Evolutionary conservation across 2,329 filamentous ascomycete genomes (phyloP).

Genomic region (Fusarium continuum): DNA sequence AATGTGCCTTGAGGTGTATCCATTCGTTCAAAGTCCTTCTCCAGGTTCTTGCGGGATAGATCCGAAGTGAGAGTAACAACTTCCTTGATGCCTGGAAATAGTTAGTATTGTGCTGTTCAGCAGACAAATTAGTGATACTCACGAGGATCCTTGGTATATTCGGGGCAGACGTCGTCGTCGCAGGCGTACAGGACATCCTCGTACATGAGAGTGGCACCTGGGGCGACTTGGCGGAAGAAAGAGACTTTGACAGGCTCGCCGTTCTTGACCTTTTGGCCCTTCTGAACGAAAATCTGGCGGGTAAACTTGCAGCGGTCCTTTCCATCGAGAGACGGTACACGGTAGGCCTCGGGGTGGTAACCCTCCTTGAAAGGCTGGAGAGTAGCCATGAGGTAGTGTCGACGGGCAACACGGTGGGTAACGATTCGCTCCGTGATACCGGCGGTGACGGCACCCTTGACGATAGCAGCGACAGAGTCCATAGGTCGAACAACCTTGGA

Average conservation of each 20-base stretch:
- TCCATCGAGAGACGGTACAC: constrained; percentile 93
- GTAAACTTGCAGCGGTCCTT: constrained; percentile 99
- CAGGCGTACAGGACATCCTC: constrained; percentile 98
- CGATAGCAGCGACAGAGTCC: constrained; percentile 98
- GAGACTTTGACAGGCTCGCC: constrained; percentile 98
- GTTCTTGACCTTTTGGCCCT: constrained; percentile 98
- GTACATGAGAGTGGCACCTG: constrained; percentile 98
- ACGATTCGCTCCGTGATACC: constrained; percentile 97
- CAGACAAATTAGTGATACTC: constrained; percentile 60
- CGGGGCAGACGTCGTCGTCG: constrained; percentile 96
- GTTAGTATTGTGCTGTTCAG: constrained; percentile 40
- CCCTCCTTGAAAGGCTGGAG: constrained; percentile 99
- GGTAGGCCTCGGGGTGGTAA: constrained; percentile 97
- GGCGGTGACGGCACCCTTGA: constrained; percentile 97
- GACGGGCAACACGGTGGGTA: constrained; percentile 94
- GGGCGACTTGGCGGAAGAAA: constrained; percentile 97
- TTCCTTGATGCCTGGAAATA: constrained; percentile 87
- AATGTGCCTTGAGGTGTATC: constrained; percentile 97
- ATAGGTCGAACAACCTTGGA: constrained; percentile 97
- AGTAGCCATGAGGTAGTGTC: constrained; percentile 99
- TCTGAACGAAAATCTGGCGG: constrained; percentile 97
- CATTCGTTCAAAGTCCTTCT: constrained; percentile 99
- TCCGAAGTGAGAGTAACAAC: constrained; percentile 98
- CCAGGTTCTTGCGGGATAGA: constrained; percentile 95
- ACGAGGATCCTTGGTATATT: constrained; percentile 99